Base-by-base conservation (phyloP, 106 monocot genomes). In the Dactylorhiza incarnata region DNA sequence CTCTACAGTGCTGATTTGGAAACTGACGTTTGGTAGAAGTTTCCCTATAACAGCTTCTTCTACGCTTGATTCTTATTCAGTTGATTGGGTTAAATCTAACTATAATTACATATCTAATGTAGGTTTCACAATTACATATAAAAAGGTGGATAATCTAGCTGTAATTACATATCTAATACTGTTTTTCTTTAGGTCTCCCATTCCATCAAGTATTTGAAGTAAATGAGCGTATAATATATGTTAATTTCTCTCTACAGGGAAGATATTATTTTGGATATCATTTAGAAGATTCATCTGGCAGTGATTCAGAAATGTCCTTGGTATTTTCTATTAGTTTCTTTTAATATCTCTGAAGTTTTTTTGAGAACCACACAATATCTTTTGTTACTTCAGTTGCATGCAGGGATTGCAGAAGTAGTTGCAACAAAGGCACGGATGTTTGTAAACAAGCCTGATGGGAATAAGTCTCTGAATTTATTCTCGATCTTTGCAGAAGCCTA, bases 361-460 rank as follows among this genome's bases (percentile, higher is more conserved):
- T 51, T 55, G 65, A 58, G 76, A 62, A 49, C 43, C 53, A 48
- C 49, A 37, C 78, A 65, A 52, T 73, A 23, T 4, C 15, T 43
- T 69, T 19, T 45, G 48, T 74, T 84, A n/a, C 84, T 76, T 87
- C 82, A 93, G 93, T 72, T 90, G 77, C 93, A 93, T 88, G 80
- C 85, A 71, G 93, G 93, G 22, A 93, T 93, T 71, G 93, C 93
- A 71, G 93, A 93, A 83, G 86, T 93, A 71, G 93, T 89, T 81
- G 93, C 93, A 79, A 89, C 93, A 73, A 93, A 93, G 80, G 89
- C 93, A 73, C 85, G 90, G 74, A 93, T 93, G 93, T 93, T 93
- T 73, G 43, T 86, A 68, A 93, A 93, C 93, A 93, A 93, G 78
- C 93, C 93, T 79, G 93, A 93, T 83, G 93, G 93, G 81, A 93